Evolutionary conservation across 257 asterid species (phyloP).

Genomic region (Solanum verrucosum): DNA sequence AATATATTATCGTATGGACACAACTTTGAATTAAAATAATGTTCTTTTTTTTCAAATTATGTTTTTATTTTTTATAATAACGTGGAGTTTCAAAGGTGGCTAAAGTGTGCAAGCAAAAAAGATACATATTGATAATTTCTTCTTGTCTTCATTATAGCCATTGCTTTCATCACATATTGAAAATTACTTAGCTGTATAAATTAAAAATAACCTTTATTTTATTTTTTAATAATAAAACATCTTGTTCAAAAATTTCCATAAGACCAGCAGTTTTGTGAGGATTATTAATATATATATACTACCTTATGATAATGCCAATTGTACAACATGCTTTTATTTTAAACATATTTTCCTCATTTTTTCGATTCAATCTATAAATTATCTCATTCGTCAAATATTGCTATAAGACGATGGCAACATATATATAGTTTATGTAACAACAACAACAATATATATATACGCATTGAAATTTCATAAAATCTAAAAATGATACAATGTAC

Average conservation of each 20-base stretch:
- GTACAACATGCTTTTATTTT: neutral
- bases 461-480: no score
- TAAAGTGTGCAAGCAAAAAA: neutral
- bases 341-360: neutral
- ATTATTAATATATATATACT: neutral
- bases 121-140: neutral
- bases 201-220: neutral
- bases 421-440: no score
- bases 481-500: accelerated
- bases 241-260: neutral
- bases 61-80: neutral
- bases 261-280: neutral
- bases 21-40: neutral
- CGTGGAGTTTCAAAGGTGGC: neutral
- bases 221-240: neutral
- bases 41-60: neutral
- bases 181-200: neutral
- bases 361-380: neutral
- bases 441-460: no score
- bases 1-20: neutral
- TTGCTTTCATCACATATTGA: neutral
- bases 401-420: neutral
- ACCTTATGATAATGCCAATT: neutral
- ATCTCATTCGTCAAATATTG: neutral
- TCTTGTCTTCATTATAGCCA: neutral